A percentile compares a stretch with the other conserved stretches of the same genome.
These are phyloP conservation scores for Vachellia pachyceras DNA, from an alignment of 306 rosid species.

Conservation along the genomic window DNA sequence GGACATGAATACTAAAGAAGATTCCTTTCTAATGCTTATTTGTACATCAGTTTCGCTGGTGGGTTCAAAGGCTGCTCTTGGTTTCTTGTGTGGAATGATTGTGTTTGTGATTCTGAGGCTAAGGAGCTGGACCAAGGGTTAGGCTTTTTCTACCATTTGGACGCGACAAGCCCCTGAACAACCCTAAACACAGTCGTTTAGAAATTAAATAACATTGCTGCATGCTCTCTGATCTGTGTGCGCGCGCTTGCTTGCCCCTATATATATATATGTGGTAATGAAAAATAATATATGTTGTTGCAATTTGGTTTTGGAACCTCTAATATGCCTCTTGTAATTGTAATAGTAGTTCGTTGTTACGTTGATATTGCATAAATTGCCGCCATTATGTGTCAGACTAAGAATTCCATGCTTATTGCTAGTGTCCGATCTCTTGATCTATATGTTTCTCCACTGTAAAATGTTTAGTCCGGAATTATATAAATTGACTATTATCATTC, in stretches of 20 bases:
- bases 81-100: not conserved
- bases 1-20: not conserved
- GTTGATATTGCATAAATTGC: not conserved
- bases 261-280: no score
- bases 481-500: not conserved
- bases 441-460: not conserved
- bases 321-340: no score
- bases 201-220: no score
- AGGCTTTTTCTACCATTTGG: not conserved
- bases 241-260: no score
- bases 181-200: not conserved
- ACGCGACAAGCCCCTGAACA: not conserved
- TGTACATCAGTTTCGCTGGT: not conserved
- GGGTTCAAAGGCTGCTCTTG: not conserved
- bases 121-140: not conserved
- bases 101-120: slow-evolving; percentile 4
- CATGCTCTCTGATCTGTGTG: no score
- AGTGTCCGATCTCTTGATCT: no score
- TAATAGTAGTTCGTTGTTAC: not conserved
- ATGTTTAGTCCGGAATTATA: not conserved
- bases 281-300: no score
- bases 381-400: not conserved
- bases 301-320: no score
- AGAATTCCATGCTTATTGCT: not conserved
- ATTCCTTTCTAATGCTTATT: not conserved